Evolutionary conservation across 1,284 basidiomycete genomes (phyloP).

Genomic region (Ustilago nuda): DNA sequence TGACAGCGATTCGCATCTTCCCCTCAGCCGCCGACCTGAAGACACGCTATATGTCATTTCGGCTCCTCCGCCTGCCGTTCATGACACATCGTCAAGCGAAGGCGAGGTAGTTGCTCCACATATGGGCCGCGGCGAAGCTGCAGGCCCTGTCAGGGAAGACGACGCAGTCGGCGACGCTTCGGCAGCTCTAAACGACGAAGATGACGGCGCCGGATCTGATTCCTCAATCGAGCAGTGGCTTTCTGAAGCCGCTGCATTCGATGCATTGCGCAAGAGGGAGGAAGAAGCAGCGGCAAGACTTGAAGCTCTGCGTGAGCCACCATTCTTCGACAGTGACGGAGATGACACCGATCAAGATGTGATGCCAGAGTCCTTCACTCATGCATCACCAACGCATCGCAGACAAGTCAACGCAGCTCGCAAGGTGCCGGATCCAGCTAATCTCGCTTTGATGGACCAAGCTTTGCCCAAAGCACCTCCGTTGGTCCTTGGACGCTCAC

Average conservation of each 20-base stretch:
- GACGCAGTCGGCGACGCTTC: constrained; percentile 8
- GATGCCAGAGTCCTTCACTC: constrained; percentile 39
- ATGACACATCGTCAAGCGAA: constrained; percentile 15
- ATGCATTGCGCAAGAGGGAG: constrained; percentile 45
- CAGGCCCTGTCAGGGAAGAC: neutral
- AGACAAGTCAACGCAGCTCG: constrained; percentile 2
- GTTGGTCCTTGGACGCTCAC: constrained; percentile 46
- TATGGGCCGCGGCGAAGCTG: neutral
- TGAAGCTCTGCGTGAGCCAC: constrained; percentile 23
- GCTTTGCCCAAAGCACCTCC: constrained; percentile 50
- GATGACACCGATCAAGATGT: constrained; percentile 23
- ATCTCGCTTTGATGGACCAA: constrained; percentile 36
- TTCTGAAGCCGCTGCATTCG: constrained; percentile 49
- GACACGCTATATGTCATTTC: constrained; percentile 47
- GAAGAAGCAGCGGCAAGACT: constrained; percentile 41
- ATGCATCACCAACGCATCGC: neutral
- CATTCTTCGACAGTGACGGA: constrained; percentile 26
- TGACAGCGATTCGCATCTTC: constrained; percentile 37
- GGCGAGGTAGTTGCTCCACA: constrained; percentile 15
- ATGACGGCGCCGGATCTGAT: constrained; percentile 42
- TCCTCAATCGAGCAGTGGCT: constrained; percentile 53
- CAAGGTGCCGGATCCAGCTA: constrained; percentile 36
- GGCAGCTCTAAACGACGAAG: constrained; percentile 16
- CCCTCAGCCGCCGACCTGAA: constrained; percentile 41
- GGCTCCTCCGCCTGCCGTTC: constrained; percentile 27